Percentiles rank a stretch among this genome's conserved stretches.
Conservation (phyloP, 306 rosid genomes). For the Luffa aegyptiaca region DNA sequence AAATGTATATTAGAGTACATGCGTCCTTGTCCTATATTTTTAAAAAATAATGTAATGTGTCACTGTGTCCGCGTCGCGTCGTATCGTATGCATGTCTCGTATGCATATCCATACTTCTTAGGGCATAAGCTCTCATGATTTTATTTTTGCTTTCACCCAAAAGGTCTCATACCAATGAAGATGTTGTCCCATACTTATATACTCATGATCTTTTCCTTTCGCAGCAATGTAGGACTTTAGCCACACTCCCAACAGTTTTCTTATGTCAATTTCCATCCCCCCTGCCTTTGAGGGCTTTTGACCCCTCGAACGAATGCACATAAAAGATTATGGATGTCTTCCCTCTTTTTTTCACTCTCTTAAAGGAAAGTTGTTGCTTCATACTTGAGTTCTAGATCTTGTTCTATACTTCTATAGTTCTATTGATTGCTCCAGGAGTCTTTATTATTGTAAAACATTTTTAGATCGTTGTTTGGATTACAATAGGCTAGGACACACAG, state of each 20-base stretch:
- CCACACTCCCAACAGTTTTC: not conserved
- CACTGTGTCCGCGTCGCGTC: too few species aligned
- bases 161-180: too few species aligned
- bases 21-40: too few species aligned
- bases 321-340: not conserved
- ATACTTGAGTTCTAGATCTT: not conserved
- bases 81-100: too few species aligned
- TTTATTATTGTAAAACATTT: not conserved
- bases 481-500: not conserved
- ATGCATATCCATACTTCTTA: too few species aligned
- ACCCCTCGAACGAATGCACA: not conserved
- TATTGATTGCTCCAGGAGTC: not conserved
- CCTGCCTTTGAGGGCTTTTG: not conserved
- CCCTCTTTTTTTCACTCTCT: not conserved
- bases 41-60: too few species aligned
- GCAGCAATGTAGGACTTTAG: too few species aligned
- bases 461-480: not conserved
- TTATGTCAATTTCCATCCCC: not conserved
- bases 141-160: too few species aligned
- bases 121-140: too few species aligned
- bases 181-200: too few species aligned
- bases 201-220: too few species aligned
- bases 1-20: too few species aligned
- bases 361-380: not conserved
- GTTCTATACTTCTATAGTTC: not conserved